Base-by-base conservation (phyloP, 2,329 filamentous ascomycete genomes). In the Colletotrichum camelliae region DNA sequence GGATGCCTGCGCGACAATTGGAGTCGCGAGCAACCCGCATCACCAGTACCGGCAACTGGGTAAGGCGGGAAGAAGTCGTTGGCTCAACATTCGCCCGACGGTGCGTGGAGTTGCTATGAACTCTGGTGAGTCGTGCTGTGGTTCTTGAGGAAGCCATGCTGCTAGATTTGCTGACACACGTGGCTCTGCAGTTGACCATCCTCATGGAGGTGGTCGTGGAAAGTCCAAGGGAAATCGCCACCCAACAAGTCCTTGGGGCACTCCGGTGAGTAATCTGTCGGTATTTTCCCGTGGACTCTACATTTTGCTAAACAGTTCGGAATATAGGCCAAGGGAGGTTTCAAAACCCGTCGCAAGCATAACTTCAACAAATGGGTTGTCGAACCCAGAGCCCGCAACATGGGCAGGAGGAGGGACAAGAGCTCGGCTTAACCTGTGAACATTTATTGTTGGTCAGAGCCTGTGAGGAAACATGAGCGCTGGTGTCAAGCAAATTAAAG, bases 51-150 rank as follows among this genome's bases (percentile, higher is more conserved):
- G 92, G 79, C 95, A 97, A 82, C 90, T 99, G 73, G 97, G 97
- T 81, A 99, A 99, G 88, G 97, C 97, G 80, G 97, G 97, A 83
- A 92, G 97, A 81, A 96, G 94, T 80, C 92, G 97, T 82, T 98
- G 96, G 96, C 87, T 98, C 79, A 97, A 97, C 83, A 98, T 97
- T 82, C 91, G 97, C 80, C 97, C 97, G 18, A 98, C 97, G 1
- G 97, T 99, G 60, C 93, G 97, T 89, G 97, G 97, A 94, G 88
- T 98, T 81, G 97, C 97, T 78, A 99, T 99, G 97, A 99, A 99
- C 89, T 96, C 96, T 84, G 92, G 94, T 95, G 87, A 82, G 90
- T 85, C 29, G 48, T n/a, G 24, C 5, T 29, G 15, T 18, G 27
- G n/a, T 29, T 10, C 37, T 15, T 18, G 37, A 29, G 24, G 37